These are phyloP conservation scores for Rhizophora mangle DNA, from an alignment of 345 rosid genomes.

Conservation along the genomic window DNA sequence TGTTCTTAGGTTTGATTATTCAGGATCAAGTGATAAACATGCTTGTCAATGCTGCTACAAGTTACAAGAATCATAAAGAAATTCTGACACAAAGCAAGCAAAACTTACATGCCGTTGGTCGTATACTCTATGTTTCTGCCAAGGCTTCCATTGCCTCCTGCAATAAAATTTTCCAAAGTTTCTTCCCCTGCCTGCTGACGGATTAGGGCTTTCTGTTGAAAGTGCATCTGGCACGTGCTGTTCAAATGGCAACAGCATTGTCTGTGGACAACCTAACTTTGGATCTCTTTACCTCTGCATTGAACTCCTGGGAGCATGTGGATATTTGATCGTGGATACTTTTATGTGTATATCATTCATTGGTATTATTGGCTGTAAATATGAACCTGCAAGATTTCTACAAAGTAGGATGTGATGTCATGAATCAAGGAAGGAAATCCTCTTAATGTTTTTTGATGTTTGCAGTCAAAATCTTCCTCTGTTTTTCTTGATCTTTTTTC, in stretches of 20 bases:
- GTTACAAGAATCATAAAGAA: slow-evolving; percentile 38
- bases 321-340: slow-evolving; percentile 44
- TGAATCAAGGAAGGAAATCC: too few species aligned
- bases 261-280: slow-evolving; percentile 39
- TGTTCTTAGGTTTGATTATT: slow-evolving; percentile 48
- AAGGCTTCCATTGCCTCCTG: slow-evolving; percentile 63
- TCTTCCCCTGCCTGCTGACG: slow-evolving; percentile 56
- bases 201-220: slow-evolving; percentile 44
- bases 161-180: slow-evolving; percentile 48
- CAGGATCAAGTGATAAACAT: slow-evolving; percentile 54
- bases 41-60: slow-evolving; percentile 47
- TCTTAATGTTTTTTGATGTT: too few species aligned
- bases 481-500: neutral
- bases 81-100: slow-evolving; percentile 51
- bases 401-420: neutral
- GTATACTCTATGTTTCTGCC: slow-evolving; percentile 60
- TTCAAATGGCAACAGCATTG: slow-evolving; percentile 23
- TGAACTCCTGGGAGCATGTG: slow-evolving; percentile 66
- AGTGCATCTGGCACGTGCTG: slow-evolving; percentile 30
- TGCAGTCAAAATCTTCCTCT: too few species aligned
- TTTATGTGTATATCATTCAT: slow-evolving; percentile 6
- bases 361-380: neutral
- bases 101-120: slow-evolving; percentile 55
- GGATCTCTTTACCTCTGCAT: slow-evolving; percentile 71
- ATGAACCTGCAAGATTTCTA: neutral